Base-by-base conservation (phyloP, 305 asterid species). In the Fraxinus floribunda region DNA sequence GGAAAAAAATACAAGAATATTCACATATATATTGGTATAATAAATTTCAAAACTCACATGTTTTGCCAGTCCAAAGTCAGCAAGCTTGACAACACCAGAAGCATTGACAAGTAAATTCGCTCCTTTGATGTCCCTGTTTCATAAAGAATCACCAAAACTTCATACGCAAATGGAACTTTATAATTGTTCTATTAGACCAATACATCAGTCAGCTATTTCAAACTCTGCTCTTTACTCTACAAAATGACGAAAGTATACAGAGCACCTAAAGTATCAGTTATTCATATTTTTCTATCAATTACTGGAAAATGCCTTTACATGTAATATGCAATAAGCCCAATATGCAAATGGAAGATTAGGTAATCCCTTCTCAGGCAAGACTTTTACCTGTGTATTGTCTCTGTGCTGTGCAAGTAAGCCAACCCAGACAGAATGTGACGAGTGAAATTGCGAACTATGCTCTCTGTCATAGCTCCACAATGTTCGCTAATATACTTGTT, bases 101-200 rank as follows among this genome's bases (percentile, higher is more conserved):
- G 98, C 92, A 88, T 93, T 87, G 71, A 95, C 98, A 74, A 95
- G 98, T 85, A 95, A 90, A 86, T 95, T 95, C n/a, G 98, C 91
- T 79, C 98, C 98, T 89, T 95, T 95, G 76, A 95, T 93, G 88
- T 95, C 98, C 91, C 98, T 95, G 85, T 62, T 80, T 78, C 30
- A 71, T 70, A 29, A 77, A 18, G 34, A 85, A 78, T 38, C 83
- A 81, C 75, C 79, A 79, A 73, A 55, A 82, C 32, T 76, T 80
- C 34, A 76, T 64, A 75, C 62, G 10, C 26, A 20, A 66, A 70
- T 72, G 76, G 80, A 86, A 55, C 78, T 70, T 84, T 60, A 68
- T 76, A 84, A 84, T 35, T 20, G 79, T 60, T 86, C 41, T 39
- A 79, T 24, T 68, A 10, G 20, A 60, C 73, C 68, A 76, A 68